phyloP scores from a whole-genome alignment of 2,329 filamentous ascomycete species.

The Diaporthe eres region DNA sequence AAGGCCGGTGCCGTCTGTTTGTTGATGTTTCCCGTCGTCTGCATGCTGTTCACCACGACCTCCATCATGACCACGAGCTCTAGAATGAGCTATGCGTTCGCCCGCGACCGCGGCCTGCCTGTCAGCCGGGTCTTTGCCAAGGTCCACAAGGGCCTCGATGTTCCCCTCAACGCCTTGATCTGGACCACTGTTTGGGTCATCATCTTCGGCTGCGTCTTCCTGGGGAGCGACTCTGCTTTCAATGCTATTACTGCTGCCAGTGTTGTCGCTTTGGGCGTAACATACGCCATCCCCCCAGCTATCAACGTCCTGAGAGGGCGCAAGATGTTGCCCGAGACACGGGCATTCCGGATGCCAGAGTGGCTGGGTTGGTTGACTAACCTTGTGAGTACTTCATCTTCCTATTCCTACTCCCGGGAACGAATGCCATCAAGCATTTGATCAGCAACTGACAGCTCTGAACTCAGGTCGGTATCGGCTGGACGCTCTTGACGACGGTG shows the following conservation, averaged over 20 bases:
- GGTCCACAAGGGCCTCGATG: constrained; percentile 71
- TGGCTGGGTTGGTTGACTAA: constrained; percentile 55
- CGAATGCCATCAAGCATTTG: background rate
- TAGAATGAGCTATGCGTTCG: constrained; percentile 78
- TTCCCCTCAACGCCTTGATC: constrained; percentile 77
- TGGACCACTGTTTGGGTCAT: constrained; percentile 73
- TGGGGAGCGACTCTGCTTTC: constrained; percentile 75
- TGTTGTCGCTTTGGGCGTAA: constrained; percentile 79
- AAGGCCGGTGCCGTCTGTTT: constrained; percentile 74
- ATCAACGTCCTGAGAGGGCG: constrained; percentile 79
- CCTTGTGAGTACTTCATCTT: constrained; percentile 41
- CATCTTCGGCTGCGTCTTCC: constrained; percentile 78
- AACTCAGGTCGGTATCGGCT: constrained; percentile 68
- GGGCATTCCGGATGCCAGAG: constrained; percentile 51
- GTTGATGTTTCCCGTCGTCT: constrained; percentile 76
- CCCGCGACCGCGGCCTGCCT: constrained; percentile 76
- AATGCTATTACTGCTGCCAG: constrained; percentile 80
- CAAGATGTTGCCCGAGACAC: constrained; percentile 71
- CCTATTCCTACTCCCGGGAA: too few relatives aligned
- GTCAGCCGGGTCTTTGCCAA: constrained; percentile 71
- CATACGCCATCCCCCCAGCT: constrained; percentile 80
- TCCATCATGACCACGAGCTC: constrained; percentile 76
- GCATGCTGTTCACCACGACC: constrained; percentile 74
- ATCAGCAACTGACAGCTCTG: constrained; percentile 48
- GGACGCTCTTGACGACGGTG: constrained; percentile 79